These are phyloP conservation scores for Spencermartinsiella ligniputridi DNA, from an alignment of 1,139 yeast genomes.

Conservation along the genomic window DNA sequence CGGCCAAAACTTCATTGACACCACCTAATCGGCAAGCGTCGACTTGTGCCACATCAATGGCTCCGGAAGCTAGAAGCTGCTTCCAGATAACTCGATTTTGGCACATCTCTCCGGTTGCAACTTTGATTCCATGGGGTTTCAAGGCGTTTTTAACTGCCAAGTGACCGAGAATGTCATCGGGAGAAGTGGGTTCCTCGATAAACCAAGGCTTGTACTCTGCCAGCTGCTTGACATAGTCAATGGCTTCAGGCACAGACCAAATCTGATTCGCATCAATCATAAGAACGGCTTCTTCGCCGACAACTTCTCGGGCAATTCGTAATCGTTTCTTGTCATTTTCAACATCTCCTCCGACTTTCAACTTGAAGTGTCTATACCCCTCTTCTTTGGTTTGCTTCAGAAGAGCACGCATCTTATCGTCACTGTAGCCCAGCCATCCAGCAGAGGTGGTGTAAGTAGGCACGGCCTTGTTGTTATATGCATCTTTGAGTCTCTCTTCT, in stretches of 20 bases:
- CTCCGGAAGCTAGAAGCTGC: conserved; percentile 36
- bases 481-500: conserved; percentile 34
- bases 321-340: conserved; percentile 37
- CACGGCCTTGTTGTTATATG: conserved; percentile 35
- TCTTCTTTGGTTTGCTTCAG: conserved; percentile 34
- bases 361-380: conserved; percentile 41
- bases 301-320: conserved; percentile 37
- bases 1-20: conserved; percentile 39
- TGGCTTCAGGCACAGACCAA: conserved; percentile 41
- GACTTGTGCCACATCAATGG: conserved; percentile 38
- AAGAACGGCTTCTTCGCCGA: conserved; percentile 35
- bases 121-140: conserved; percentile 36
- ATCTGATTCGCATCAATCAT: conserved; percentile 41
- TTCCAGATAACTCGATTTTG: conserved; percentile 40
- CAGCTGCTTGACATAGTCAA: conserved; percentile 37
- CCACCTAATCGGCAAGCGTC: conserved; percentile 41
- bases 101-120: conserved; percentile 43
- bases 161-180: conserved; percentile 40
- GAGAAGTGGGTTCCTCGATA: conserved; percentile 42
- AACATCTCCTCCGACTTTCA: conserved; percentile 40
- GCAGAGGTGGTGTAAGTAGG: conserved; percentile 45
- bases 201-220: conserved; percentile 39
- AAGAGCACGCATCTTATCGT: conserved; percentile 37
- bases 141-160: conserved; percentile 36
- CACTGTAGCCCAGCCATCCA: conserved; percentile 43